Evolutionary conservation across 2,329 filamentous ascomycete species (phyloP), one percentile per base, ranked within the genome.

Genomic region (Alternaria consortialis): DNA sequence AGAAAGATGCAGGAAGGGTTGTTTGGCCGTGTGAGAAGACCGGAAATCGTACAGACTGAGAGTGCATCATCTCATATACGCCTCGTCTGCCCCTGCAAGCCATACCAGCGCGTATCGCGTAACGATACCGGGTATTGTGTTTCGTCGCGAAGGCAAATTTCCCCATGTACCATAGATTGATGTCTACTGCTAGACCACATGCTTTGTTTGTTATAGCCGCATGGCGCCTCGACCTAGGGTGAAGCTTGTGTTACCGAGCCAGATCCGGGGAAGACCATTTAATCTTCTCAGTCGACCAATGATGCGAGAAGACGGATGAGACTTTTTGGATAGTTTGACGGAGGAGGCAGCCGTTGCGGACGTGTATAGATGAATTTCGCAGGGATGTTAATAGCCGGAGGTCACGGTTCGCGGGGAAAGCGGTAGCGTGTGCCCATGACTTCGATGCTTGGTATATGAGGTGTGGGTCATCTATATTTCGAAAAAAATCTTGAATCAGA

Each of bases 351-450:
- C 63, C 66, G 64, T 52, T 62, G 55, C 39, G 56, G 58, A 44
- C 39, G 53, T 50, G 17, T 55, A 52, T 71, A 72, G 56, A 73
- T 73, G 70, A 72, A 61, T 27, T 47, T 43, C 50, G 59, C 69
- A 73, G 65, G 70, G 70, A 54, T 73, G 47, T 60, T 60, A 65
- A 71, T 68, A 72, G 59, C 71, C 68, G 69, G 65, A 67, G 52
- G 39, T 34, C 46, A 27, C 29, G 46, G 60, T 58, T 64, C 67
- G 60, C 53, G 59, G 51, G 58, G 43, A 55, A 60, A 63, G 15
- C 55, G 65, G 66, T 66, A 70, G 58, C 58, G 52, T 51, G 64
- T 70, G 59, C 53, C 53, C 56, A 52, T 53, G n/a, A 34, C 43
- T n/a, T 53, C 27, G 36, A 58, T 47, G 50, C 56, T 56, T 53